Conservation (phyloP, 176 grass and related monocot species). For the Triticum aestivum region DNA sequence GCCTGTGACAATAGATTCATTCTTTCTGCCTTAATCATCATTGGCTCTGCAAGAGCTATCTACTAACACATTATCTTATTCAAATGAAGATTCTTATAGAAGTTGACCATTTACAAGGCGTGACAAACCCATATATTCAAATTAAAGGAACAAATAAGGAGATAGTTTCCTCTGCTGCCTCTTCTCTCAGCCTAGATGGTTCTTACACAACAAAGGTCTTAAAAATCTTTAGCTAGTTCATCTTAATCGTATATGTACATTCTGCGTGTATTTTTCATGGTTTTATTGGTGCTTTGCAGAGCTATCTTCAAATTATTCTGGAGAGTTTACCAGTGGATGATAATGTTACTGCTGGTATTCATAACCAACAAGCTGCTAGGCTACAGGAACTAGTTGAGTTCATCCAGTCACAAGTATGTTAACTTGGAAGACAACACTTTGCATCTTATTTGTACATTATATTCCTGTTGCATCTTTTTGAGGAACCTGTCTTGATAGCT, state of each 20-base stretch:
- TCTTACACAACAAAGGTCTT: slow-evolving; percentile 95
- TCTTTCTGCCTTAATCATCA: background rate
- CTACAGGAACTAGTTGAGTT: slow-evolving; percentile 90
- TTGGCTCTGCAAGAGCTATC: background rate
- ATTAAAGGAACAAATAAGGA: slow-evolving; percentile 98
- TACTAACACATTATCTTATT: slow-evolving; percentile 32
- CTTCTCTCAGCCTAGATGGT: slow-evolving; percentile 78
- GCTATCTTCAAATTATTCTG: slow-evolving; percentile 98
- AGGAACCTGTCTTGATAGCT: slow-evolving; percentile 11
- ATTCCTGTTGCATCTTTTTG: background rate
- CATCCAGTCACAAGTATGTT: slow-evolving; percentile 89
- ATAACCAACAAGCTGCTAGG: slow-evolving; percentile 91
- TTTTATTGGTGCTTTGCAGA: slow-evolving; percentile 44
- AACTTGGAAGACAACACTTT: background rate
- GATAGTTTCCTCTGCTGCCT: slow-evolving; percentile 71
- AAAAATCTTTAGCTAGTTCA: slow-evolving; percentile 23
- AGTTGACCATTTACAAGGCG: slow-evolving; percentile 93
- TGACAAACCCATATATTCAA: slow-evolving; percentile 75
- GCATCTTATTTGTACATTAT: slow-evolving; percentile 13
- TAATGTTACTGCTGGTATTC: slow-evolving; percentile 63
- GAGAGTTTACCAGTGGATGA: slow-evolving; percentile 76
- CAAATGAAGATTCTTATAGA: slow-evolving; percentile 90
- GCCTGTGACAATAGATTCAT: slow-evolving; percentile 7
- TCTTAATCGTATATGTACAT: slow-evolving; percentile 6
- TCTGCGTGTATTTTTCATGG: slow-evolving; percentile 16